phyloP scores from a whole-genome alignment of 2,329 filamentous ascomycete genomes.

The Penicillium sp. region DNA sequence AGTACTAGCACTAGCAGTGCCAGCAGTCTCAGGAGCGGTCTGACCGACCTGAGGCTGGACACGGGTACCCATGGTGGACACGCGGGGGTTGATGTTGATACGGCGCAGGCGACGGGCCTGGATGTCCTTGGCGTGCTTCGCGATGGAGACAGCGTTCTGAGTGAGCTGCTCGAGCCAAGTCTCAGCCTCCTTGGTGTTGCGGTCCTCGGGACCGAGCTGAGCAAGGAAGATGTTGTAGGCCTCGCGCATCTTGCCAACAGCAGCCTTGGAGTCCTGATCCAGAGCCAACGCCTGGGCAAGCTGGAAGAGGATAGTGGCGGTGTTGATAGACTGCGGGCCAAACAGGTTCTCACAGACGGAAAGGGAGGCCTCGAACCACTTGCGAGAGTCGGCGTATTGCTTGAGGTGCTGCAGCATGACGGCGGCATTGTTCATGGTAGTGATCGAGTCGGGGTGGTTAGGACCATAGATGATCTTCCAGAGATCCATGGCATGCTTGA shows the following conservation, averaged over 20 bases:
- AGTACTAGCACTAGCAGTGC: constrained; percentile 39
- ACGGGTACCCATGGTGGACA: constrained; percentile 56
- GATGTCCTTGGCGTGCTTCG: constrained; percentile 87
- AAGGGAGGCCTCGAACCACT: constrained; percentile 95
- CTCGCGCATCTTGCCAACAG: constrained; percentile 91
- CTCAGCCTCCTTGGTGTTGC: constrained; percentile 97
- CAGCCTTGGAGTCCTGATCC: constrained; percentile 91
- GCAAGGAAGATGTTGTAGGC: constrained; percentile 93
- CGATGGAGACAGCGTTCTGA: constrained; percentile 90
- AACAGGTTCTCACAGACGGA: constrained; percentile 86
- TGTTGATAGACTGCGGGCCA: constrained; percentile 86
- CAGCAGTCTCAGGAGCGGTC: constrained; percentile 54
- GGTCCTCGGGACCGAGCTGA: constrained; percentile 84
- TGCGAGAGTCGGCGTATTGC: constrained; percentile 87
- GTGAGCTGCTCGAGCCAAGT: constrained; percentile 96
- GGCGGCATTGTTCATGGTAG: constrained; percentile 96
- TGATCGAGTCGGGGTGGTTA: constrained; percentile 95
- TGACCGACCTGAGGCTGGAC: constrained; percentile 67
- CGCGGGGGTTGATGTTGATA: constrained; percentile 67
- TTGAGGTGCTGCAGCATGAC: constrained; percentile 98
- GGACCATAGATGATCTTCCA: constrained; percentile 97
- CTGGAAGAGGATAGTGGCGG: constrained; percentile 94
- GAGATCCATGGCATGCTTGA: constrained; percentile 87
- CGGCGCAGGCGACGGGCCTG: constrained; percentile 73
- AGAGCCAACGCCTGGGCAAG: constrained; percentile 91